Conservation (phyloP, 345 rosid genomes). For the Capsella bursapastoris region DNA sequence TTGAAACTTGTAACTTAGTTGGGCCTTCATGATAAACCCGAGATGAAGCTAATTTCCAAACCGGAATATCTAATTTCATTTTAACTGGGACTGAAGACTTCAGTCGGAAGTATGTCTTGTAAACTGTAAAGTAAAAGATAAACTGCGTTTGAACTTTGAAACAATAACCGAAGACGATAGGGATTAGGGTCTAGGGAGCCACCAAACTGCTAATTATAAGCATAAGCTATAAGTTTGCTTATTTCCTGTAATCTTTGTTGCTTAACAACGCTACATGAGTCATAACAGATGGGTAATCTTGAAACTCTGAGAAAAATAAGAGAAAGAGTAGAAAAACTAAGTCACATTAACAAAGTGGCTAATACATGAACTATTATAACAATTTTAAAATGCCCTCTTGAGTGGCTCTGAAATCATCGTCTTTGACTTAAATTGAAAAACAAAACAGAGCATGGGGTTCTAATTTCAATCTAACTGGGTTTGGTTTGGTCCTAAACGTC, state of each 20-base stretch:
- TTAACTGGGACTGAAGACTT: background rate
- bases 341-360: background rate
- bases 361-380: constrained; percentile 11
- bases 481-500: constrained; percentile 19
- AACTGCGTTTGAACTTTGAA: background rate
- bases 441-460: background rate
- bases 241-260: too few species aligned
- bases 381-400: background rate
- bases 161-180: too few species aligned
- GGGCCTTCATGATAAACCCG: background rate
- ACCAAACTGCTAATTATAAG: too few species aligned
- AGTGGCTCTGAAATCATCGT: constrained; percentile 10
- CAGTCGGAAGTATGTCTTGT: too few species aligned
- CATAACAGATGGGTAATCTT: background rate
- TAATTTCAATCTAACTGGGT: constrained; percentile 12
- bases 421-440: constrained; percentile 17
- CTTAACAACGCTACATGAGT: background rate
- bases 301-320: background rate
- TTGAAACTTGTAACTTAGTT: background rate
- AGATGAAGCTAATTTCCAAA: background rate
- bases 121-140: too few species aligned
- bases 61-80: background rate
- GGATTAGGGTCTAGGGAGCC: too few species aligned
- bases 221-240: too few species aligned
- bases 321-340: background rate